Percentiles rank a stretch among this genome's conserved stretches.
phyloP scores from a whole-genome alignment of 2,329 filamentous ascomycete genomes.

The Fusarium subglutinans region DNA sequence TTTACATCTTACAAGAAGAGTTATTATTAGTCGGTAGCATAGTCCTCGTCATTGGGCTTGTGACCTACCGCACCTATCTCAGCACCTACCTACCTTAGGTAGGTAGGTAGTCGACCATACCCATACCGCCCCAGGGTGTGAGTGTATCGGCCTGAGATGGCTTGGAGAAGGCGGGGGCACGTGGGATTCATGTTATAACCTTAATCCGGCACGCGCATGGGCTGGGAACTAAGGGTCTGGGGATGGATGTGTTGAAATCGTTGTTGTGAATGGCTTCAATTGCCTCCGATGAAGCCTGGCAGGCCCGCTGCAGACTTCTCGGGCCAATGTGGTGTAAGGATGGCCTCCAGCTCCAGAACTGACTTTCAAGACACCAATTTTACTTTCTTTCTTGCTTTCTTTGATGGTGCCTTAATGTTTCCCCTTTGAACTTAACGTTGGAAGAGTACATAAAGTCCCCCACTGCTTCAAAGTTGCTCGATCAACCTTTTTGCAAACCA shows the following conservation, averaged over 20 bases:
- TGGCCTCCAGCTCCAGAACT: background rate
- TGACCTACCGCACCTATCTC: background rate
- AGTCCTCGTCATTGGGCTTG: background rate
- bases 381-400: background rate
- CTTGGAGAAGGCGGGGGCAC: background rate
- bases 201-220: slow-evolving; percentile 3
- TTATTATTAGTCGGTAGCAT: background rate
- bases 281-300: background rate
- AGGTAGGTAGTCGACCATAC: background rate
- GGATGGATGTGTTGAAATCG: background rate
- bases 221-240: background rate
- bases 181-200: background rate
- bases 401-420: background rate
- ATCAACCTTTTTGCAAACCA: background rate
- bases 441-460: background rate
- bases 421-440: background rate
- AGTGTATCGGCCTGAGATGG: background rate
- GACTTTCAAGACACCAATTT: background rate
- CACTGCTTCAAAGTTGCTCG: background rate
- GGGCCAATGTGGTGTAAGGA: background rate
- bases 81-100: background rate
- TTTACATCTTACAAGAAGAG: background rate
- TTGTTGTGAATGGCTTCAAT: background rate
- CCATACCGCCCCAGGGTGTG: background rate
- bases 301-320: background rate